Conservation (phyloP, 2,329 filamentous ascomycete genomes). For the Alternaria arborescens region DNA sequence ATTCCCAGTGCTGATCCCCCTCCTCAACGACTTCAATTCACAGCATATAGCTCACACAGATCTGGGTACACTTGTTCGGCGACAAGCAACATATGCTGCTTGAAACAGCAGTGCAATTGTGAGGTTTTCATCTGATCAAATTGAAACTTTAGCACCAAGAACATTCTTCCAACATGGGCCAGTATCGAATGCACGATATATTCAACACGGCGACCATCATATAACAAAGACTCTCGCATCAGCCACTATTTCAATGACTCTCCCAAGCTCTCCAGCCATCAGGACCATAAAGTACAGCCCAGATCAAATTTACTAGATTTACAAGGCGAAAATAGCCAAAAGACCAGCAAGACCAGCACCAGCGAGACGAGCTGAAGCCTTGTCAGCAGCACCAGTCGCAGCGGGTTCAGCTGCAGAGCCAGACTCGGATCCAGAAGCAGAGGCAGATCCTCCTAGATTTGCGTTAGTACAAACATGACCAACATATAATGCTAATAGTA, state of each 20-base stretch:
- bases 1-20: conserved; percentile 16
- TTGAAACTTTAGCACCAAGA: conserved; percentile 3
- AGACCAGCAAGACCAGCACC: conserved; percentile 50
- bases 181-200: not conserved
- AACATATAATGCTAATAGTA: not conserved
- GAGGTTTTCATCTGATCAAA: not conserved
- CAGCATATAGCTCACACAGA: not conserved
- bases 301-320: conserved; percentile 19
- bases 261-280: conserved; percentile 1
- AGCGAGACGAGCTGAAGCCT: conserved; percentile 40
- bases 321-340: conserved; percentile 51
- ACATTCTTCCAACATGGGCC: not conserved
- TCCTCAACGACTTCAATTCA: conserved; percentile 13
- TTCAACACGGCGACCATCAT: not conserved
- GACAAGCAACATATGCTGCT: not conserved
- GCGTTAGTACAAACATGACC: not conserved
- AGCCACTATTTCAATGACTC: conserved; percentile 5
- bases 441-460: not conserved
- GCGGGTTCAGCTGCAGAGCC: conserved; percentile 31
- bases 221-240: not conserved
- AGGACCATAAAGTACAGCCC: conserved; percentile 1
- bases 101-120: conserved; percentile 4
- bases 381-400: conserved; percentile 43
- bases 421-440: conserved; percentile 33
- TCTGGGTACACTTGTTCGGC: conserved; percentile 3